Conservation (phyloP, 805 yeast species). For the Yamadazyma sp. region DNA sequence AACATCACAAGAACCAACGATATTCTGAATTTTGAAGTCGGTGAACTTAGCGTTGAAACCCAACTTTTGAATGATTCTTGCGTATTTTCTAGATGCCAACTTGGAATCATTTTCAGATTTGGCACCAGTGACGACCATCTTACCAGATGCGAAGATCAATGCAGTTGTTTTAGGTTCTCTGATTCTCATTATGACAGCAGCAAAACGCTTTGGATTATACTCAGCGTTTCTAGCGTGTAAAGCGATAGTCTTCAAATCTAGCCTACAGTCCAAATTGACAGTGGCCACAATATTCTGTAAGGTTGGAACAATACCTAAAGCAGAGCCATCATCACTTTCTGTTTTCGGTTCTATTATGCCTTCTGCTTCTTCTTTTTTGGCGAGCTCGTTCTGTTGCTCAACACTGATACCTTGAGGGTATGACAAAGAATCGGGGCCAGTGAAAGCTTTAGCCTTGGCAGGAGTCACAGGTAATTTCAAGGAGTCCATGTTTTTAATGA, state of each 20-base stretch:
- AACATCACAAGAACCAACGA: constrained; percentile 98
- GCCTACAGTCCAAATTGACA: constrained; percentile 91
- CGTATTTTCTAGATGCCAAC: constrained; percentile 94
- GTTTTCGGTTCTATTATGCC: constrained; percentile 39
- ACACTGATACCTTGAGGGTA: constrained; percentile 54
- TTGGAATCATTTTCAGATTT: constrained; percentile 98
- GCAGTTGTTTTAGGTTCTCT: constrained; percentile 99
- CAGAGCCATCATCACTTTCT: constrained; percentile 63
- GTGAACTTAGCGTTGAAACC: constrained; percentile 98
- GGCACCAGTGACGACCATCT: constrained; percentile 99
- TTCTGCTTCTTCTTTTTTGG: constrained; percentile 19
- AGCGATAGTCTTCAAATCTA: constrained; percentile 95
- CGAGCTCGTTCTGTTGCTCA: constrained; percentile 10
- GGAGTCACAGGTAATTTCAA: constrained; percentile 76
- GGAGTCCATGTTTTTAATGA: constrained; percentile 54
- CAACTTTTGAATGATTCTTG: constrained; percentile 94
- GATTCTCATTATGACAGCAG: constrained; percentile 99
- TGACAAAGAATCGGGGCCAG: constrained; percentile 62
- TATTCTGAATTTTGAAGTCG: constrained; percentile 96
- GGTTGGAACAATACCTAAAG: constrained; percentile 96
- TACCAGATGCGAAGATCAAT: constrained; percentile 95
- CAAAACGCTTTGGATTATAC: constrained; percentile 97
- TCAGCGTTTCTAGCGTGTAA: constrained; percentile 98
- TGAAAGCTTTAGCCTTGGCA: constrained; percentile 71
- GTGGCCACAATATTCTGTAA: constrained; percentile 96